Conservation (phyloP, 2,329 filamentous ascomycete genomes). For the Exophiala sp. region DNA sequence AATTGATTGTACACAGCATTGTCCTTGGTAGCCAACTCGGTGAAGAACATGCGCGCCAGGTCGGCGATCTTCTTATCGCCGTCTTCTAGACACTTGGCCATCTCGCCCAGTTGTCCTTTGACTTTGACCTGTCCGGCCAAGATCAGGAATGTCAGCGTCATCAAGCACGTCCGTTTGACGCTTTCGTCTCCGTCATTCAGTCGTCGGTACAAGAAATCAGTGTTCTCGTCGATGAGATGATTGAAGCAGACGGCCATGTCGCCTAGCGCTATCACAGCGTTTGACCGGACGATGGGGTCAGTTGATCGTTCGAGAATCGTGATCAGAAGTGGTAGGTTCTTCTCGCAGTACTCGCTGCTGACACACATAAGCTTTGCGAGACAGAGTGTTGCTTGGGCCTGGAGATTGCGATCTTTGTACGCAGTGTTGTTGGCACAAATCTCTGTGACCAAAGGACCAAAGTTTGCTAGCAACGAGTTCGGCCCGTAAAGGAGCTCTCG, state of each 20-base stretch:
- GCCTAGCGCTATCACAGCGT: conserved; percentile 92
- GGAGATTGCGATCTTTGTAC: conserved; percentile 83
- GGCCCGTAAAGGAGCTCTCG: conserved; percentile 79
- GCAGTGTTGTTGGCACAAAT: conserved; percentile 92
- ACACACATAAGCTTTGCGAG: conserved; percentile 99
- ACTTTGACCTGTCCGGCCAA: conserved; percentile 98
- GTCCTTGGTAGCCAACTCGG: conserved; percentile 93
- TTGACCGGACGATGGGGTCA: conserved; percentile 88
- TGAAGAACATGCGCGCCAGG: conserved; percentile 96
- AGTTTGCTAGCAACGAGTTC: conserved; percentile 79
- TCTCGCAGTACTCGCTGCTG: conserved; percentile 91
- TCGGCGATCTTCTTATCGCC: conserved; percentile 92
- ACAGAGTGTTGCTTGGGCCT: conserved; percentile 89
- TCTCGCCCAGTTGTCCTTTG: conserved; percentile 96
- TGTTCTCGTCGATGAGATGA: conserved; percentile 98
- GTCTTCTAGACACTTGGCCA: conserved; percentile 98
- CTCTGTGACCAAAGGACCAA: conserved; percentile 86
- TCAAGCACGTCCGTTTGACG: conserved; percentile 94
- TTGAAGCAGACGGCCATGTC: conserved; percentile 99
- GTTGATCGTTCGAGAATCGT: conserved; percentile 95
- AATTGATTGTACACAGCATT: conserved; percentile 99
- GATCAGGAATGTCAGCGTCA: conserved; percentile 97
- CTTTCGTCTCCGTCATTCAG: conserved; percentile 83
- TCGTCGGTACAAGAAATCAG: conserved; percentile 92
- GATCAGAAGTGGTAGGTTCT: conserved; percentile 86